These are phyloP conservation scores for Areca catechu DNA, from an alignment of 176 grass and related monocot genomes.

Conservation along the genomic window DNA sequence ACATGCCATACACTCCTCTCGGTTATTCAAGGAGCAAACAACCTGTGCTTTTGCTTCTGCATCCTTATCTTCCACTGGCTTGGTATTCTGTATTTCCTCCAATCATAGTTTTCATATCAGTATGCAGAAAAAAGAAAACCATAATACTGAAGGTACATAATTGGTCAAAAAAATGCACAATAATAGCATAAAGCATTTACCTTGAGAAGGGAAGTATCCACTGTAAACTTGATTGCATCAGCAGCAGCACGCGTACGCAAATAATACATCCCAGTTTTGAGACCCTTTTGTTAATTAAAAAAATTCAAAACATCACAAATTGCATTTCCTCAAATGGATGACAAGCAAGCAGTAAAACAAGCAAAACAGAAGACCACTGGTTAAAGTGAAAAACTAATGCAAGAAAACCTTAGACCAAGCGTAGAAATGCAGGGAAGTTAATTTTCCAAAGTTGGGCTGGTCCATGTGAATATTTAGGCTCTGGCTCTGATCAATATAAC, in stretches of 20 bases:
- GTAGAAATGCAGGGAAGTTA: conserved; percentile 91
- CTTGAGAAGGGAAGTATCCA: conserved; percentile 65
- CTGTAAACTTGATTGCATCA: conserved; percentile 98
- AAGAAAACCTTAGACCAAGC: conserved; percentile 87
- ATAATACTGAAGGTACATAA: no score
- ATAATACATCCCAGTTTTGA: conserved; percentile 99
- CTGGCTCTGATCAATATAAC: conserved; percentile 96
- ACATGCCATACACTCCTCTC: conserved; percentile 82
- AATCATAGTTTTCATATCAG: background rate
- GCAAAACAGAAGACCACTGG: conserved; percentile 2
- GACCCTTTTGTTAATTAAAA: conserved; percentile 44
- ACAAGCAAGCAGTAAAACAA: background rate
- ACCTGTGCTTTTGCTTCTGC: conserved; percentile 79
- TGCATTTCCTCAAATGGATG: background rate
- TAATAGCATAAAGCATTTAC: conserved; percentile 12
- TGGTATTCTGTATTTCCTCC: conserved; percentile 15
- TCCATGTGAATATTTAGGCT: conserved; percentile 99
- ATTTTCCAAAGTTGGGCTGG: conserved; percentile 83
- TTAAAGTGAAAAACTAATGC: background rate
- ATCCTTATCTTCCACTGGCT: conserved; percentile 34
- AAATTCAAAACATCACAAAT: background rate
- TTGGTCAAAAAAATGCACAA: no score
- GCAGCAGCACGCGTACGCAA: conserved; percentile 81
- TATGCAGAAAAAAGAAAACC: no score
- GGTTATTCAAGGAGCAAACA: conserved; percentile 87